Evolutionary conservation across 495 filamentous ascomycete species (phyloP), one percentile per base, ranked within the genome.

Genomic region (Jackrogersella minutella): DNA sequence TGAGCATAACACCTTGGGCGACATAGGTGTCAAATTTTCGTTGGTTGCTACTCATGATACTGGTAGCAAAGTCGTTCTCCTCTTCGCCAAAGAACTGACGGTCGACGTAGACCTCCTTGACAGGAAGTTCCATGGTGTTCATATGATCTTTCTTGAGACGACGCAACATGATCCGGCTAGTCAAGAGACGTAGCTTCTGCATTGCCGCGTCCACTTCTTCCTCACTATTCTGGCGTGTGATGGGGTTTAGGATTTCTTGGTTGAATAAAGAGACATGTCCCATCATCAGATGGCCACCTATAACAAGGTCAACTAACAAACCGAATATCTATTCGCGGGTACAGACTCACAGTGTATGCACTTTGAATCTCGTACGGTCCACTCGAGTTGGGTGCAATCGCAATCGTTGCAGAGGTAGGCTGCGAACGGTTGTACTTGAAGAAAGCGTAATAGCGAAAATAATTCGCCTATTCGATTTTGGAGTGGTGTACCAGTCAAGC

Each of bases 401-500:
- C 95, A 99, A 26, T 84, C 76, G 69, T 91, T 92, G 83, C 95
- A 99, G 68, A 96, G 90, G 75, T 99, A 97, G 75, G 88, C 91
- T 2, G 94, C 90, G 74, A 97, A 97, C 3, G 95, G 95, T 7
- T 81, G 82, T 39, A 97, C 83, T 75, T 93, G 88, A 28, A 99
- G 82, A 74, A 99, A 99, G 2, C 93, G 89, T 30, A 99, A 80
- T 3, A 98, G 83, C 2, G 95, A 97, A 74, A 97, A 97, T 78
- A 98, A 95, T 71, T 99, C 95, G 54, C 94, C 95, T 68, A 98
- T 97, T 30, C 95, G 90, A 73, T 97, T 97, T 70, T 97, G 95
- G 8, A 98, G 86, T 0, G 95, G 95, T 3, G 95, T 99, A 3
- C 95, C 95, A 46, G 90, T 94, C 26, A 98, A 84, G 70, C 95